Base-by-base conservation (phyloP, 345 rosid genomes). In the Citropsis articulata region DNA sequence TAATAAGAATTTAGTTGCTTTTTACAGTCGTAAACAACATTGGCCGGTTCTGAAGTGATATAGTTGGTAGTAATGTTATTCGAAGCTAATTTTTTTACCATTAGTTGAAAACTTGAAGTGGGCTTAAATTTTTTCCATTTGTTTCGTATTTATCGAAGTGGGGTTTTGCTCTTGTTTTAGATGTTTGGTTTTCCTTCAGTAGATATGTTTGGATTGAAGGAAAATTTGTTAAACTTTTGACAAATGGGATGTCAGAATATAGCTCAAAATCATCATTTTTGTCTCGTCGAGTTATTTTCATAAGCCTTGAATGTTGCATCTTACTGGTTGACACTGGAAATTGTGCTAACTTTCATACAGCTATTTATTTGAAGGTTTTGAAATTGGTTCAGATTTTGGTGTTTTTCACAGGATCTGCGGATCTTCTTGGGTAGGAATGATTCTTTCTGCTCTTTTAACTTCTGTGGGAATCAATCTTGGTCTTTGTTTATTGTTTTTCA, bases 401-500 rank as follows among this genome's bases (percentile, higher is more conserved):
- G 5, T 24, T 27, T 25, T 21, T 53, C 24, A 25, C 19, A 67
- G 40, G 31, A 36, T 50, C 25, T 67, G 53, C 24, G n/a, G 71
- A 67, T 56, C 61, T 56, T 6, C 53, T 67, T 38, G 55, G 62
- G 48, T 31, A 53, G 62, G 60, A 66, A 95, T 95, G 98, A 83
- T 91, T 76, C 91, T 95, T 19, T 92, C 97, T 12, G 94, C 98
- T 64, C 91, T 95, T 60, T 83, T 95, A 80, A 93, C 98, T 48
- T 93, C 98, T 13, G 98, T 95, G n/a, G 98, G 92, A 63, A 92
- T 95, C 90, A 95, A 95, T 82, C 88, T 91, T n/a, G 97, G 93
- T 38, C 94, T 95, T 73, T 93, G 98, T 72, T 81, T 91, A 78
- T 78, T 92, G 68, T 93, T 89, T 56, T 90, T 95, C 85, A 85